A percentile compares a stretch with the other conserved stretches of the same genome.
phyloP scores from a whole-genome alignment of 257 asterid species.

The Apocynum venetum region DNA sequence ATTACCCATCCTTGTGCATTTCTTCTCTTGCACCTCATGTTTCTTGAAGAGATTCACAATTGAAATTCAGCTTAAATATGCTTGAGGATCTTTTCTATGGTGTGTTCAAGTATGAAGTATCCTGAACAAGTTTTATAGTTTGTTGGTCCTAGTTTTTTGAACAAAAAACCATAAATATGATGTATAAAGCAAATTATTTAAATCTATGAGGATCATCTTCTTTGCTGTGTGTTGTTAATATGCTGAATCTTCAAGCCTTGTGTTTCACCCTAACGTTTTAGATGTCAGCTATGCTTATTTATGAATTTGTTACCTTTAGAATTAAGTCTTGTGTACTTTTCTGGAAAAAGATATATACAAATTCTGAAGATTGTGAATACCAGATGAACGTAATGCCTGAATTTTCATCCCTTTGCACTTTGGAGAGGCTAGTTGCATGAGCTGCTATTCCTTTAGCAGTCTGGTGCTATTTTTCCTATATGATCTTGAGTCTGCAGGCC shows the following conservation, averaged over 20 bases:
- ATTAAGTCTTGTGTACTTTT: neutral
- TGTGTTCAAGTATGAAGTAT: too few species aligned
- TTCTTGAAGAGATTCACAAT: neutral
- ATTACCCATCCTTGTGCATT: neutral
- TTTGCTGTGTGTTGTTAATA: neutral
- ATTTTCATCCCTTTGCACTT: neutral
- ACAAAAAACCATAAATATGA: neutral
- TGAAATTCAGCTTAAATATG: neutral
- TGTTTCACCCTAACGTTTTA: too few species aligned
- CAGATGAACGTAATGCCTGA: neutral
- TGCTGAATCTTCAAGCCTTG: neutral
- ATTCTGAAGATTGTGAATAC: neutral
- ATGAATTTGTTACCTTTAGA: too few species aligned
- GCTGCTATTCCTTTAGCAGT: neutral
- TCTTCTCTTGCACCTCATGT: neutral
- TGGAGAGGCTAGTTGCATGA: neutral
- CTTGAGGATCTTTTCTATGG: neutral
- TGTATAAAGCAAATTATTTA: neutral
- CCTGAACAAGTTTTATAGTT: neutral
- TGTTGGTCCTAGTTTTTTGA: neutral
- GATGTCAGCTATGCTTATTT: too few species aligned
- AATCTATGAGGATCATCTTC: neutral
- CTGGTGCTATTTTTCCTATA: neutral
- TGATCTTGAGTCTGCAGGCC: neutral
- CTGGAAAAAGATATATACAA: neutral